A percentile compares a stretch with the other conserved stretches of the same genome.
Conservation (phyloP, 331 rosid species). For the Erythrophleum ivorense region DNA sequence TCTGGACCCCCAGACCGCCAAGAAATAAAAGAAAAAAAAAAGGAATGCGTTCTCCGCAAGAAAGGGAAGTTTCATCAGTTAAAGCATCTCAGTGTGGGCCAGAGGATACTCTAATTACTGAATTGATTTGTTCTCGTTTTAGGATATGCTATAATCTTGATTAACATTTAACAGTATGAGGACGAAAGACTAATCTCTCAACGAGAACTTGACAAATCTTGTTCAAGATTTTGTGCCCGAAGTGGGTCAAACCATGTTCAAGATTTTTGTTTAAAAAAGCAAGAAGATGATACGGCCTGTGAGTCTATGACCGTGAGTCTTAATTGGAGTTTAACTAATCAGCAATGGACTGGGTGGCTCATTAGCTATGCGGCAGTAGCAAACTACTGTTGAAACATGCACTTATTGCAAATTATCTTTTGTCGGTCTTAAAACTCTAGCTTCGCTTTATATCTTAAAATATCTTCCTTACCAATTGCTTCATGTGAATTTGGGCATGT, state of each 20-base stretch:
- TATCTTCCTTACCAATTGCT: slow-evolving; percentile 1
- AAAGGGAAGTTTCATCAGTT: slow-evolving; percentile 34
- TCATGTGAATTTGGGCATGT: slow-evolving; percentile 36
- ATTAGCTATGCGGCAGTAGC: background rate
- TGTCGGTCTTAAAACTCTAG: background rate
- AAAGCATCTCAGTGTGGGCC: background rate
- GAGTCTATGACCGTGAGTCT: background rate
- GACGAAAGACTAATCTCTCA: background rate
- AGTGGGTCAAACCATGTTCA: background rate
- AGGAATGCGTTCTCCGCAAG: background rate
- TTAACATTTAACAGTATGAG: background rate
- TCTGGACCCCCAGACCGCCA: too few relatives aligned
- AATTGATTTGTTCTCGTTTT: background rate
- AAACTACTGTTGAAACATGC: background rate
- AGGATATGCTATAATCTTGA: background rate
- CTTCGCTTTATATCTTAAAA: background rate
- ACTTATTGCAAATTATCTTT: slow-evolving; percentile 5
- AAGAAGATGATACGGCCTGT: background rate
- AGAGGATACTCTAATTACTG: background rate
- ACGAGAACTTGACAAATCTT: background rate
- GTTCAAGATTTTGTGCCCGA: background rate
- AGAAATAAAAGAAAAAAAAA: too few relatives aligned
- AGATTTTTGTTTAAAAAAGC: too few relatives aligned
- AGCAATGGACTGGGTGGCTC: too few relatives aligned
- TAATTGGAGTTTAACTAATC: background rate